phyloP scores from a whole-genome alignment of 257 asterid genomes.

The Thymus quinquecostatus region DNA sequence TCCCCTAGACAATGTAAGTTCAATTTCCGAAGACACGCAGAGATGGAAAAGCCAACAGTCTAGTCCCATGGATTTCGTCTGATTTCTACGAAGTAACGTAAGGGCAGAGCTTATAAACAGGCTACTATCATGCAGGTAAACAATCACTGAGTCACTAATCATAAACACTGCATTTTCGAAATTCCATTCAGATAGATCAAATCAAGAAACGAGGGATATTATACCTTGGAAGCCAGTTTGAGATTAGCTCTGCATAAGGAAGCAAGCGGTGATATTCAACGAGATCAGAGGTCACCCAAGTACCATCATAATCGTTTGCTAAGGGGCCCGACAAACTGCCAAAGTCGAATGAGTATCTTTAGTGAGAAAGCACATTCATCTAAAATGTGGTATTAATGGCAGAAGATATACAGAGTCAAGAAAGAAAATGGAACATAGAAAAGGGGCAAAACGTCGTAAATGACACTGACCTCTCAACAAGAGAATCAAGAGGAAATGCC shows the following conservation, averaged over 20 bases:
- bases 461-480: slow-evolving; percentile 57
- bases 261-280: slow-evolving; percentile 55
- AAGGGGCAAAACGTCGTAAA: background rate
- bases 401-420: background rate
- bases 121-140: background rate
- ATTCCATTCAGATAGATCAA: background rate
- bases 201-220: background rate
- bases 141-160: background rate
- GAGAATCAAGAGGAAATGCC: slow-evolving; percentile 46
- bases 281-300: slow-evolving; percentile 49
- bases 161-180: background rate
- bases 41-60: too few relatives aligned
- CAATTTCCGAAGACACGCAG: too few relatives aligned
- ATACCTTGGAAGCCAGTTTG: slow-evolving; percentile 60
- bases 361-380: background rate
- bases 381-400: background rate
- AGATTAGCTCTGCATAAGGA: slow-evolving; percentile 61
- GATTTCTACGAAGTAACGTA: too few relatives aligned
- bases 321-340: slow-evolving; percentile 70
- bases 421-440: too few relatives aligned
- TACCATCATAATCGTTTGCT: slow-evolving; percentile 33
- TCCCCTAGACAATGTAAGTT: too few relatives aligned
- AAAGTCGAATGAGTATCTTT: slow-evolving; percentile 26
- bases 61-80: too few relatives aligned
- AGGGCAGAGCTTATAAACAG: too few relatives aligned